phyloP scores from a whole-genome alignment of 192 early-diverging fungal species.

The Radiomyces spectabilis region DNA sequence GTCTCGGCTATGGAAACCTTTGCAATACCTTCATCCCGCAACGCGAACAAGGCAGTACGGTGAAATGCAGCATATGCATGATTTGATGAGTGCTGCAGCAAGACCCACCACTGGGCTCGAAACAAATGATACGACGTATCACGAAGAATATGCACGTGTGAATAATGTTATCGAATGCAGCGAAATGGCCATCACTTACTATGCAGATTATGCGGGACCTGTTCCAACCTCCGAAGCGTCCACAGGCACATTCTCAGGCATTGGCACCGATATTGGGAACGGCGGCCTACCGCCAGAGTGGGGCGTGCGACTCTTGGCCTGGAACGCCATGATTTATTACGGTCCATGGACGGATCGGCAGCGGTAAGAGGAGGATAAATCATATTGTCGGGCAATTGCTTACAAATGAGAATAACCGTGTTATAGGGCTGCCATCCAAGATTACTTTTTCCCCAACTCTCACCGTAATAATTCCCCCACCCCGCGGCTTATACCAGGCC shows the following conservation, averaged over 20 bases:
- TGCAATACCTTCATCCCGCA: background rate
- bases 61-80: conserved; percentile 16
- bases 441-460: conserved; percentile 67
- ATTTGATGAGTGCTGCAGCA: no score
- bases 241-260: background rate
- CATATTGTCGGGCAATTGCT: background rate
- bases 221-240: background rate
- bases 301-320: conserved; percentile 52
- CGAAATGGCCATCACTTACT: conserved; percentile 51
- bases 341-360: conserved; percentile 82
- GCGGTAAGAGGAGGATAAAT: conserved; percentile 25
- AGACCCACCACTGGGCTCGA: no score
- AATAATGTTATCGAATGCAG: conserved; percentile 51
- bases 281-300: conserved; percentile 62
- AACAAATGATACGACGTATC: conserved; percentile 3
- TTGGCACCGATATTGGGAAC: conserved; percentile 30
- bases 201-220: conserved; percentile 59
- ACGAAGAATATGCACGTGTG: conserved; percentile 62
- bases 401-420: background rate
- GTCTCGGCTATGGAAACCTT: background rate
- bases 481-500: conserved; percentile 37
- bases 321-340: conserved; percentile 56
- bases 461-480: conserved; percentile 47
- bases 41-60: conserved; percentile 6
- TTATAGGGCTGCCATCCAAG: conserved; percentile 47